Percentiles rank a stretch among this genome's conserved stretches.
phyloP scores from a whole-genome alignment of 371 early-diverging fungal species.

The Mucor sp. region DNA sequence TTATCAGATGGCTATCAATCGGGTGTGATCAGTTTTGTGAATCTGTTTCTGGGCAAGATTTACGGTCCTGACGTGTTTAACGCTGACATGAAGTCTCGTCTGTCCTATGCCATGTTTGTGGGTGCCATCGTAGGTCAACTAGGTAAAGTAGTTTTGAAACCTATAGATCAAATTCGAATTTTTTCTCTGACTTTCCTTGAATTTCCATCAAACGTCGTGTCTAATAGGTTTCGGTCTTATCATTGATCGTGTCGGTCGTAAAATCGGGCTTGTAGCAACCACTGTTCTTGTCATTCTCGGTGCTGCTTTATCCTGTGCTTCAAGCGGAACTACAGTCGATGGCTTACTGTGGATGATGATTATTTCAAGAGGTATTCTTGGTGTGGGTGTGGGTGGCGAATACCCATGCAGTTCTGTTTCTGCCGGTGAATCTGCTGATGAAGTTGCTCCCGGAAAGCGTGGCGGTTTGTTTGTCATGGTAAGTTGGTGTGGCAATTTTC shows the following conservation, averaged over 20 bases:
- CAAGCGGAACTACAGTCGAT: slow-evolving; percentile 31
- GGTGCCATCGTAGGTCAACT: slow-evolving; percentile 53
- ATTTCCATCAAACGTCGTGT: background rate
- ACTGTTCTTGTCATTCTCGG: slow-evolving; percentile 55
- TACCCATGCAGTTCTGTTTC: slow-evolving; percentile 64
- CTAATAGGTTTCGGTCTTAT: slow-evolving; percentile 48
- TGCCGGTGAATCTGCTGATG: slow-evolving; percentile 64
- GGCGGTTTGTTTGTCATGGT: slow-evolving; percentile 59
- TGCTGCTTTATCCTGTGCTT: slow-evolving; percentile 49
- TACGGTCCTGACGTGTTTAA: slow-evolving; percentile 41
- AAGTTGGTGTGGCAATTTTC: slow-evolving; percentile 14
- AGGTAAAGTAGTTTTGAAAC: slow-evolving; percentile 22
- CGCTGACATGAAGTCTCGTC: slow-evolving; percentile 34
- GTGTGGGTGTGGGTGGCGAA: slow-evolving; percentile 57
- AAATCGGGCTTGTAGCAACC: slow-evolving; percentile 53
- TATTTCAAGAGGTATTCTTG: slow-evolving; percentile 58
- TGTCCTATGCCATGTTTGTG: slow-evolving; percentile 49
- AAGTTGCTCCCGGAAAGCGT: slow-evolving; percentile 52
- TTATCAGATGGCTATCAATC: slow-evolving; percentile 52
- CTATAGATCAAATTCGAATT: background rate
- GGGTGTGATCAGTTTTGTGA: slow-evolving; percentile 46
- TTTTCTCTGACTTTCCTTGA: background rate
- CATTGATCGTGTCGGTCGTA: slow-evolving; percentile 56
- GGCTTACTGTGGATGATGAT: slow-evolving; percentile 67
- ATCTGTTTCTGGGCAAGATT: slow-evolving; percentile 35